Evolutionary conservation across 2,329 filamentous ascomycete genomes (phyloP).

Genomic region (Seiridium unicorne): DNA sequence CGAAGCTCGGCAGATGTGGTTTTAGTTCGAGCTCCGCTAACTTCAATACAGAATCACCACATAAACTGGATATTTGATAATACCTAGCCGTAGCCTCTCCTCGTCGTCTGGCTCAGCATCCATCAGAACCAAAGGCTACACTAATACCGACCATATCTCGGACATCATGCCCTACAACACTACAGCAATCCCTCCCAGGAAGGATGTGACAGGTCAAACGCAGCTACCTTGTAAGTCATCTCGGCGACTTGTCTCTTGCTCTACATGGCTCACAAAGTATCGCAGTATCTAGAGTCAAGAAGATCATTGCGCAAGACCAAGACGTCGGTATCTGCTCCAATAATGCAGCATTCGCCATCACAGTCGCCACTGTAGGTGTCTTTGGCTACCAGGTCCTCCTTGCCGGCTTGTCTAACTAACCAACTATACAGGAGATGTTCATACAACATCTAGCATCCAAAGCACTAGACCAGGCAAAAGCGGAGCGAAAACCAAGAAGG

Average conservation of each 20-base stretch:
- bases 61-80: too few species aligned
- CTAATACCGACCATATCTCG: background rate
- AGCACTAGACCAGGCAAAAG: slow-evolving; percentile 82
- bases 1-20: too few species aligned
- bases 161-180: slow-evolving; percentile 83
- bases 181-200: slow-evolving; percentile 73
- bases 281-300: slow-evolving; percentile 89
- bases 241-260: background rate
- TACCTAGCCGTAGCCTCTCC: too few species aligned
- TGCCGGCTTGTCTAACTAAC: background rate
- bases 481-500: slow-evolving; percentile 86
- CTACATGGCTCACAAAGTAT: slow-evolving; percentile 7
- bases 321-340: slow-evolving; percentile 86
- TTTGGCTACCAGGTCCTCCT: background rate
- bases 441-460: slow-evolving; percentile 87
- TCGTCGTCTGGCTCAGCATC: background rate
- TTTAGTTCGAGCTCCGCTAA: too few species aligned
- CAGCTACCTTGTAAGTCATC: slow-evolving; percentile 73
- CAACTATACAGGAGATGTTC: slow-evolving; percentile 74
- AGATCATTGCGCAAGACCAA: slow-evolving; percentile 86
- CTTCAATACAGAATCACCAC: too few species aligned
- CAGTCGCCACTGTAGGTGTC: slow-evolving; percentile 72
- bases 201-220: slow-evolving; percentile 81
- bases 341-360: slow-evolving; percentile 91
- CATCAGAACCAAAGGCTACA: background rate